A percentile compares a stretch with the other conserved stretches of the same genome.
These are phyloP conservation scores for Ministeria vibrans DNA, from an alignment of 78 protist species.

Conservation along the genomic window DNA sequence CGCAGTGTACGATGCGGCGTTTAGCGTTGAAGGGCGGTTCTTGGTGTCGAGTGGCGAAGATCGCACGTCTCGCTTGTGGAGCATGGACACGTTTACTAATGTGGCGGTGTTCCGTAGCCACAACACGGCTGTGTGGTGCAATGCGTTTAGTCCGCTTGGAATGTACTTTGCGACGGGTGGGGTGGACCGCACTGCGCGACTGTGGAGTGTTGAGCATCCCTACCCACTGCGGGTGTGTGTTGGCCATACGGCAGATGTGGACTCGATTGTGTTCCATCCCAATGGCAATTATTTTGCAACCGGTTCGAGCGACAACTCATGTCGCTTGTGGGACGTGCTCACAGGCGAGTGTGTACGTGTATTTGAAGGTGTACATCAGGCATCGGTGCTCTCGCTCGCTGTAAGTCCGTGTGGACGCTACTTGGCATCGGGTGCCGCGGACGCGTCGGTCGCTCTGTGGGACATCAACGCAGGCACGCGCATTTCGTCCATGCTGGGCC, in stretches of 20 bases:
- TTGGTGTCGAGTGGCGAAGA: conserved; percentile 61
- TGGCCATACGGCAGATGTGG: conserved; percentile 85
- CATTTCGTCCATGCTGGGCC: too few relatives aligned
- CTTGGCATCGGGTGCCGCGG: conserved; percentile 46
- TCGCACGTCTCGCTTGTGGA: conserved; percentile 77
- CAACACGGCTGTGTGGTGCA: conserved; percentile 85
- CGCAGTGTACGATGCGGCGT: conserved; percentile 52
- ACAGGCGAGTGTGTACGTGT: conserved; percentile 74
- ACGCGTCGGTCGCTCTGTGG: conserved; percentile 78
- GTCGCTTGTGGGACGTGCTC: conserved; percentile 41
- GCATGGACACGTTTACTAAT: conserved; percentile 52
- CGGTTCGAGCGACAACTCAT: conserved; percentile 67
- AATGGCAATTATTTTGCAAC: conserved; percentile 80
- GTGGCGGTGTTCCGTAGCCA: conserved; percentile 81
- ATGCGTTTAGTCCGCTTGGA: conserved; percentile 61
- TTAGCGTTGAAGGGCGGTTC: conserved; percentile 50
- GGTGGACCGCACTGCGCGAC: conserved; percentile 82
- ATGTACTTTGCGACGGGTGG: conserved; percentile 83
- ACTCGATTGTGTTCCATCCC: conserved; percentile 80
- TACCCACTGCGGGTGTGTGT: conserved; percentile 69
- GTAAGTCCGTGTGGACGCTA: conserved; percentile 63
- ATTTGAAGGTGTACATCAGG: conserved; percentile 65
- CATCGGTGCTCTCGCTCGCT: conserved; percentile 22
- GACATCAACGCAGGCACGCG: conserved; percentile 61
- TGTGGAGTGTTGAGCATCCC: conserved; percentile 74